Conservation (phyloP, 1,139 yeast genomes). For the Suhomyces wounanorum region DNA sequence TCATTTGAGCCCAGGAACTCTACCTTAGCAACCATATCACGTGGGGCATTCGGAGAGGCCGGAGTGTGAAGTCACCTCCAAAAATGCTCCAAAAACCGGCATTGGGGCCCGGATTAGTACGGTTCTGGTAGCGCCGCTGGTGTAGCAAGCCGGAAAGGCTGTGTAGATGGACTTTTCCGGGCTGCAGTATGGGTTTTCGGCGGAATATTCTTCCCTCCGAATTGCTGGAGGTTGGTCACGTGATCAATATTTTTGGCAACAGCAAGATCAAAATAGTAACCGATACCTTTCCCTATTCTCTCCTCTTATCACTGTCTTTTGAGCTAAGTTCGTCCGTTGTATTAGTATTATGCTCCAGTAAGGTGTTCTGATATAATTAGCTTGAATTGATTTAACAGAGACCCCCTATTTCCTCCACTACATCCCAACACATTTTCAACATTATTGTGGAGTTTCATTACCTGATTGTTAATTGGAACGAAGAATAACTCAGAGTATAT, state of each 20-base stretch:
- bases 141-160: no score
- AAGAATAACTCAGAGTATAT: neutral
- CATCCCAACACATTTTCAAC: neutral
- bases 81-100: no score
- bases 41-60: slow-evolving; percentile 2
- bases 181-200: no score
- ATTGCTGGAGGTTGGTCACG: slow-evolving; percentile 2
- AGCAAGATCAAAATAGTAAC: slow-evolving; percentile 9
- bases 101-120: no score
- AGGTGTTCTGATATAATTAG: neutral
- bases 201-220: no score
- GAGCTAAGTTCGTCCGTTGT: slow-evolving; percentile 3
- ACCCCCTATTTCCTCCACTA: neutral
- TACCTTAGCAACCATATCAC: neutral
- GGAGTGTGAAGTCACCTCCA: neutral
- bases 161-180: no score
- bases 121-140: no score
- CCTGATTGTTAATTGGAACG: neutral
- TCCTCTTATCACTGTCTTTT: neutral
- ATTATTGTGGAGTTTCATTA: neutral
- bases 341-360: slow-evolving; percentile 8
- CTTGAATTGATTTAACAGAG: slow-evolving; percentile 3
- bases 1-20: slow-evolving; percentile 2
- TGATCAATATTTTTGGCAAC: slow-evolving; percentile 2
- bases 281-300: neutral